Conservation (phyloP, 2,329 filamentous ascomycete genomes). For the Xylaria arbuscula region DNA sequence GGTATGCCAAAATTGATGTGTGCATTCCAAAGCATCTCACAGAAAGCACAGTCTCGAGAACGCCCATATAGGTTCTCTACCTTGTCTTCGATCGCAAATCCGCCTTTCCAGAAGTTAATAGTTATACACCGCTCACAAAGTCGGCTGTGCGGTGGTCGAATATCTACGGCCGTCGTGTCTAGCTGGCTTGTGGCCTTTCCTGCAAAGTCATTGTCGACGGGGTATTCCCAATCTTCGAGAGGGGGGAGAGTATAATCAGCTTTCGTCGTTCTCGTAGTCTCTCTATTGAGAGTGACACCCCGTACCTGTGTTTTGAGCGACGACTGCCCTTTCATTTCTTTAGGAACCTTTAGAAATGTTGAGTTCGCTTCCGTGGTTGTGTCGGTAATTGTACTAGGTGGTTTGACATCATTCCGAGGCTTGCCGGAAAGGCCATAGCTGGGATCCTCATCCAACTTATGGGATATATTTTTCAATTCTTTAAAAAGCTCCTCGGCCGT, state of each 20-base stretch:
- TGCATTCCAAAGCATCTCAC: slow-evolving; percentile 4
- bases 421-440: background rate
- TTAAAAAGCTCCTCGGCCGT: background rate
- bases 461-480: background rate
- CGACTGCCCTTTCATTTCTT: background rate
- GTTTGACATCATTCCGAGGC: background rate
- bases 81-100: slow-evolving; percentile 4
- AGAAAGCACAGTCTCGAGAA: slow-evolving; percentile 2
- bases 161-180: background rate
- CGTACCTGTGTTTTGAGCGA: slow-evolving; percentile 4
- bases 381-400: background rate
- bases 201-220: slow-evolving; percentile 28
- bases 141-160: background rate
- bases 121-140: slow-evolving; percentile 12
- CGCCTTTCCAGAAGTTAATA: slow-evolving; percentile 12
- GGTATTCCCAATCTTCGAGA: slow-evolving; percentile 27
- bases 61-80: background rate
- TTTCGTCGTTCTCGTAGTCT: background rate
- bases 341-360: background rate
- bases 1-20: background rate
- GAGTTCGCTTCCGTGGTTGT: background rate
- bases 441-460: background rate
- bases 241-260: slow-evolving; percentile 17
- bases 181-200: slow-evolving; percentile 7
- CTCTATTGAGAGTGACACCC: background rate